These are phyloP conservation scores for Apiotrichum mycotoxinovorans DNA, from an alignment of 1,284 basidiomycete genomes.

Conservation along the genomic window DNA sequence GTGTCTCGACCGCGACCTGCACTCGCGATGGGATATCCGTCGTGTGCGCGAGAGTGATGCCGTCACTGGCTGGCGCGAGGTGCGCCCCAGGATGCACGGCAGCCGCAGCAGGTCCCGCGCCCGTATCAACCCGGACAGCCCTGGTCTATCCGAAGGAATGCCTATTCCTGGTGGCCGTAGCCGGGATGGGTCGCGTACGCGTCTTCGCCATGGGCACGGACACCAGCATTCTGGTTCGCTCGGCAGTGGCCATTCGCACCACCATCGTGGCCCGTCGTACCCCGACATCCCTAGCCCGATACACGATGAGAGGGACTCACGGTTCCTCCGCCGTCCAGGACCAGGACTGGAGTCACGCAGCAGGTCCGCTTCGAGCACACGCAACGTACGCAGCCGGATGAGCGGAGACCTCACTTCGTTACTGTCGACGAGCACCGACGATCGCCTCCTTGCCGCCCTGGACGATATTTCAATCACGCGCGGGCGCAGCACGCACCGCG, in stretches of 20 bases:
- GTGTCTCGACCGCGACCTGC: conserved; percentile 63
- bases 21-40: conserved; percentile 66
- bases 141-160: background rate
- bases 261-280: background rate
- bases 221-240: background rate
- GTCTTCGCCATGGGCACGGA: background rate
- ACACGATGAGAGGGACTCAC: background rate
- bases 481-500: conserved; percentile 4
- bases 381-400: background rate
- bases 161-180: background rate
- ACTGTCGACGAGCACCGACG: background rate
- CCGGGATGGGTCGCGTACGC: conserved; percentile 2
- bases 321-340: background rate
- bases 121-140: background rate
- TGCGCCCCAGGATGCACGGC: conserved; percentile 31
- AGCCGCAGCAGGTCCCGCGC: conserved; percentile 28
- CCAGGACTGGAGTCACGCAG: background rate
- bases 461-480: conserved; percentile 13
- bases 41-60: conserved; percentile 73
- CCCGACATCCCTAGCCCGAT: background rate
- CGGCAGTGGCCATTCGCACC: background rate
- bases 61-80: conserved; percentile 68
- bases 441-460: conserved; percentile 4
- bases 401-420: background rate
- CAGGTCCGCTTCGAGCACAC: background rate